Percentiles rank a stretch among this genome's conserved stretches.
phyloP scores from a whole-genome alignment of 2,329 filamentous ascomycete genomes.

The Hypoxylon sp. region DNA sequence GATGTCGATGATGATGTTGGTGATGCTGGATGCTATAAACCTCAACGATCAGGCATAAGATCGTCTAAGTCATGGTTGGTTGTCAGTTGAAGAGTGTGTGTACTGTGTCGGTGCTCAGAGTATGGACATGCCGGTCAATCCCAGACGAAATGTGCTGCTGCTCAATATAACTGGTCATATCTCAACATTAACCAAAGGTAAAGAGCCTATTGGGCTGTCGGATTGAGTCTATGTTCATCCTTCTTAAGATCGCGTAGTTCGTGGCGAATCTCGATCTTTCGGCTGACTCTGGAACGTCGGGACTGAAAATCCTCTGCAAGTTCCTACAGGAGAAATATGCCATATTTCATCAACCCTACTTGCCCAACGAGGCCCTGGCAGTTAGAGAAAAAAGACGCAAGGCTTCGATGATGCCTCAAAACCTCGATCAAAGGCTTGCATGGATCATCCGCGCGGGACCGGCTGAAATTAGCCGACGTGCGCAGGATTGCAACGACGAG shows the following conservation, averaged over 20 bases:
- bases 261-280: not conserved
- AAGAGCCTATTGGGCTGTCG: not conserved
- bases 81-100: not conserved
- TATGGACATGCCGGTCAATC: not conserved
- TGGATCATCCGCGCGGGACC: conserved; percentile 3
- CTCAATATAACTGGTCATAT: not conserved
- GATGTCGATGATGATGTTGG: not conserved
- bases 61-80: not conserved
- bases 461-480: conserved; percentile 1
- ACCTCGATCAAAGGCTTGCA: not conserved
- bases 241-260: not conserved
- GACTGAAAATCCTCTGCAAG: not conserved
- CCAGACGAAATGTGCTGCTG: not conserved
- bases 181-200: not conserved
- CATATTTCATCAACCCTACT: not conserved
- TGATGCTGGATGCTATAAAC: not conserved
- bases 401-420: not conserved
- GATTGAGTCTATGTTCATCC: not conserved
- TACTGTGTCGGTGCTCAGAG: not conserved
- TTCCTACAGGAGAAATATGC: not conserved
- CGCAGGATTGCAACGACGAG: not conserved
- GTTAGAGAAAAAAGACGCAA: not conserved
- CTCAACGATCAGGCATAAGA: not conserved
- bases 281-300: not conserved
- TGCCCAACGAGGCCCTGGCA: not conserved